These are phyloP conservation scores for Rhodotorula mucilaginosa DNA, from an alignment of 1,284 basidiomycete genomes.

Conservation along the genomic window DNA sequence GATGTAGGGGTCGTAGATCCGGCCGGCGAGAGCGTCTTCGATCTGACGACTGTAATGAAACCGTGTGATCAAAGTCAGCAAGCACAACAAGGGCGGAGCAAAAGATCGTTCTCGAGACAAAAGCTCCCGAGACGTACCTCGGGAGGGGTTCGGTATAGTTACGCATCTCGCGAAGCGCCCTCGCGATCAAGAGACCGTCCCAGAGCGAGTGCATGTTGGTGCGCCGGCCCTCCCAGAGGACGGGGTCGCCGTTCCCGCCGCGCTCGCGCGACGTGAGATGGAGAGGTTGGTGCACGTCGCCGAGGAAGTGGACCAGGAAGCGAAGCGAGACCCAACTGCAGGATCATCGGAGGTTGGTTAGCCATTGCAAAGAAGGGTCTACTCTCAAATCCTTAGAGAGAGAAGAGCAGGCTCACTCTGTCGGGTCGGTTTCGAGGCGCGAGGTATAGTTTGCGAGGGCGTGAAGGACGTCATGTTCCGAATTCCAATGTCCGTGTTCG, in stretches of 20 bases:
- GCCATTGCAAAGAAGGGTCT: too few species aligned
- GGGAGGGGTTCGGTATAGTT: constrained; percentile 49
- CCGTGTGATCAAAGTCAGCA: not conserved
- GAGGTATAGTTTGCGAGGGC: constrained; percentile 38
- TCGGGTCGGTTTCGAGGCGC: constrained; percentile 21
- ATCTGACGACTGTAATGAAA: constrained; percentile 39
- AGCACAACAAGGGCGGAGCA: not conserved
- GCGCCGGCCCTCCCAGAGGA: constrained; percentile 47
- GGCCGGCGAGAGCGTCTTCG: constrained; percentile 41
- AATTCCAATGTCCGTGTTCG: constrained; percentile 39
- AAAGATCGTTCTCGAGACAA: too few species aligned
- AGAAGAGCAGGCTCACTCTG: constrained; percentile 26
- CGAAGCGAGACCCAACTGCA: constrained; percentile 38
- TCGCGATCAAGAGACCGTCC: constrained; percentile 48
- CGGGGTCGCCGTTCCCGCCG: constrained; percentile 49
- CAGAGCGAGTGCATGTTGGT: constrained; percentile 48
- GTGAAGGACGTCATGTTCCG: constrained; percentile 37
- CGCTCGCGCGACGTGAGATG: constrained; percentile 49
- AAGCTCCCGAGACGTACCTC: constrained; percentile 25
- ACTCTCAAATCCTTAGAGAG: too few species aligned
- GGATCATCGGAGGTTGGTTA: not conserved
- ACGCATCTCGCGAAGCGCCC: constrained; percentile 45
- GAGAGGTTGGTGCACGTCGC: constrained; percentile 50
- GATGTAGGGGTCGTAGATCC: constrained; percentile 48
- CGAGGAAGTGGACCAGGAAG: constrained; percentile 50